Conservation (phyloP, 2,329 filamentous ascomycete genomes). For the Emergomyces orientalis region DNA sequence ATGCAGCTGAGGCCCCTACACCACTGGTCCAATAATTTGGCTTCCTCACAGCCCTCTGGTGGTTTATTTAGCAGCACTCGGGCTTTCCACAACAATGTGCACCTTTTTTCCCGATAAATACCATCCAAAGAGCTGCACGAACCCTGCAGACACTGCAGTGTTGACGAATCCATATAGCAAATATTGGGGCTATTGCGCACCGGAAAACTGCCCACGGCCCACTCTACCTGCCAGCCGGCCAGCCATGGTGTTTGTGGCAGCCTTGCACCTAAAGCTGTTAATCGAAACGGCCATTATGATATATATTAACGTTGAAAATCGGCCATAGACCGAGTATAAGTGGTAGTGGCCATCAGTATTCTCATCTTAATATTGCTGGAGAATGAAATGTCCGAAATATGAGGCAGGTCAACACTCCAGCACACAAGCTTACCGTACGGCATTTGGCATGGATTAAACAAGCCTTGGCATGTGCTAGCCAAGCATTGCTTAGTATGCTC, state of each 20-base stretch:
- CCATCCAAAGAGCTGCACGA: not conserved
- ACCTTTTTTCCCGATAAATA: not conserved
- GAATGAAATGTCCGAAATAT: too few species aligned
- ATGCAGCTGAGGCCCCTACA: not conserved
- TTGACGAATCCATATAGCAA: not conserved
- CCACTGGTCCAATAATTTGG: not conserved
- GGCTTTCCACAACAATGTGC: not conserved
- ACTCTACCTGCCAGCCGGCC: too few species aligned
- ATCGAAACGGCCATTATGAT: not conserved
- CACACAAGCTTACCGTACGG: not conserved
- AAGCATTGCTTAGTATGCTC: not conserved
- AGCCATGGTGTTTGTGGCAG: not conserved
- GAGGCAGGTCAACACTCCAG: not conserved
- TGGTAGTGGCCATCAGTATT: not conserved
- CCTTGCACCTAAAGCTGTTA: not conserved
- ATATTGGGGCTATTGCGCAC: not conserved
- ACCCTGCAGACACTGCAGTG: not conserved
- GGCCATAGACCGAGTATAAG: not conserved
- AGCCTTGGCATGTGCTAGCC: not conserved
- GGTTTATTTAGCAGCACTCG: not conserved
- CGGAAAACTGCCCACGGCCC: not conserved
- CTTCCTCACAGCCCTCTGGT: not conserved
- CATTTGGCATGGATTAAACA: not conserved
- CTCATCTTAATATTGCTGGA: not conserved
- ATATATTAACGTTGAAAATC: not conserved